Percentiles rank a stretch among this genome's conserved stretches.
phyloP scores from a whole-genome alignment of 257 asterid genomes.

The Perilla frutescens region DNA sequence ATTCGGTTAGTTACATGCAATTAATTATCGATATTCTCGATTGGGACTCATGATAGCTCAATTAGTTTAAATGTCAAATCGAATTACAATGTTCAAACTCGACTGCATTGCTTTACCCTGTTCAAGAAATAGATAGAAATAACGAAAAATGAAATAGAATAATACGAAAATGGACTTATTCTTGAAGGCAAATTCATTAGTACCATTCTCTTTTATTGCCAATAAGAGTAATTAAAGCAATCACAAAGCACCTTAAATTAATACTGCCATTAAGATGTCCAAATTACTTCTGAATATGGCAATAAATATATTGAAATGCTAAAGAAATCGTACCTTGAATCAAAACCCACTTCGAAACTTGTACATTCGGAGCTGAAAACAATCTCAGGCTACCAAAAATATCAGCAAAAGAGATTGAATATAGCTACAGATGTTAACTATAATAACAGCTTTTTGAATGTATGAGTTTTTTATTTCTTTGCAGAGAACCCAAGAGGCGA shows the following conservation, averaged over 20 bases:
- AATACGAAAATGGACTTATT: background rate
- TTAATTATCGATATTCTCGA: no score
- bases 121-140: background rate
- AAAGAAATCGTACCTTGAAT: slow-evolving; percentile 35
- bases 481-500: slow-evolving; percentile 36
- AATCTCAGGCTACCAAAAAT: background rate
- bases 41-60: background rate
- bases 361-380: slow-evolving; percentile 16
- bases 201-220: background rate
- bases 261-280: background rate
- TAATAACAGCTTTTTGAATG: slow-evolving; percentile 40
- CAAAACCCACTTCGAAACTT: slow-evolving; percentile 27
- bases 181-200: background rate
- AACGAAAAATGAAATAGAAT: background rate
- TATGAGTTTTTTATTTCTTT: background rate
- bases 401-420: background rate
- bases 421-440: slow-evolving; percentile 22
- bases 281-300: background rate
- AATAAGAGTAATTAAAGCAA: background rate
- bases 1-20: no score
- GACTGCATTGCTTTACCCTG: background rate
- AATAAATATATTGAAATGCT: background rate
- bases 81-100: background rate
- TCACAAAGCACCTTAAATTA: background rate
- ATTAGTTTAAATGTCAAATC: background rate